Percentiles rank a stretch among this genome's conserved stretches.
Evolutionary conservation across 495 filamentous ascomycete species (phyloP).

Genomic region (Halenospora varia): DNA sequence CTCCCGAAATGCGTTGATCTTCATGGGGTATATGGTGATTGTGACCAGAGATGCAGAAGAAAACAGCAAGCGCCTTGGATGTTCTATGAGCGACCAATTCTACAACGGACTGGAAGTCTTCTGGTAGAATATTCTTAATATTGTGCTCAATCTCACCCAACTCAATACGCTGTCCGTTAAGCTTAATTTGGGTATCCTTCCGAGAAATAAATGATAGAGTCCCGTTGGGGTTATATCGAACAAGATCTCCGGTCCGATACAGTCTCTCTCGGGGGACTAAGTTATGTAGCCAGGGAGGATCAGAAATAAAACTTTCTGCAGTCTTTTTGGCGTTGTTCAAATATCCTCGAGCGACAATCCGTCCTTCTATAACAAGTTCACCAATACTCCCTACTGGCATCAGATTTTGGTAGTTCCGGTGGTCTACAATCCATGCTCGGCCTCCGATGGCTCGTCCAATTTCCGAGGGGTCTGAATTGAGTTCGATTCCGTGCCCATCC

Average conservation of each 20-base stretch:
- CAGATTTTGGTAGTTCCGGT: constrained; percentile 44
- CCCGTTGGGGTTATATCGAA: constrained; percentile 30
- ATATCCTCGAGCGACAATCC: constrained; percentile 47
- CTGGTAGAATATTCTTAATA: neutral
- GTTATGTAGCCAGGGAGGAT: constrained; percentile 28
- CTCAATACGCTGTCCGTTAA: constrained; percentile 28
- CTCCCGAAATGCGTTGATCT: neutral
- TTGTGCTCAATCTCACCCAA: constrained; percentile 40
- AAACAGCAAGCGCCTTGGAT: neutral
- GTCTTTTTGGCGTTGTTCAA: constrained; percentile 26
- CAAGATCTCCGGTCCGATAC: constrained; percentile 45
- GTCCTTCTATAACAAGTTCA: constrained; percentile 60
- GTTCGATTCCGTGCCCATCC: neutral
- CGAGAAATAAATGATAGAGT: constrained; percentile 30
- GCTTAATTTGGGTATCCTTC: constrained; percentile 27
- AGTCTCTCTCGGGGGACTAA: constrained; percentile 38
- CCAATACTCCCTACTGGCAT: constrained; percentile 55
- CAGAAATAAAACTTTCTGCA: constrained; percentile 24
- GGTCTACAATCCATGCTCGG: constrained; percentile 54
- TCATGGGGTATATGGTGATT: neutral
- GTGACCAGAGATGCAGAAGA: neutral
- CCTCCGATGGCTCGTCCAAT: constrained; percentile 38
- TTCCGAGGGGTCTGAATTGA: constrained; percentile 28
- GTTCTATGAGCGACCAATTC: neutral
- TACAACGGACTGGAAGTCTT: neutral